phyloP scores from a whole-genome alignment of 2,329 filamentous ascomycete genomes.

The Neophaeococcomyces mojaviensis region DNA sequence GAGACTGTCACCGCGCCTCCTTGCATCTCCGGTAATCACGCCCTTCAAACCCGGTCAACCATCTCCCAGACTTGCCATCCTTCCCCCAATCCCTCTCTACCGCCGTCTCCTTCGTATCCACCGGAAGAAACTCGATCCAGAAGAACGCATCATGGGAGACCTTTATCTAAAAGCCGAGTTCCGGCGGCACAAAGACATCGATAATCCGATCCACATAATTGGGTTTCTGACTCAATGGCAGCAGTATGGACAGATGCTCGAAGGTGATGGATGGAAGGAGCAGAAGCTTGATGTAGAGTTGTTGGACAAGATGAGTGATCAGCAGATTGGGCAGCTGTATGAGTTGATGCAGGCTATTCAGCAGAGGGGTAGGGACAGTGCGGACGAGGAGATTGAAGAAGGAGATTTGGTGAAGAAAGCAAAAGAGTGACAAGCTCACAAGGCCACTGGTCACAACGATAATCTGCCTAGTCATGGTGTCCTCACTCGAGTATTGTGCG shows the following conservation, averaged over 20 bases:
- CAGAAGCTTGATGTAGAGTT: slow-evolving; percentile 66
- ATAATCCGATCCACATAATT: slow-evolving; percentile 89
- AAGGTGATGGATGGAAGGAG: slow-evolving; percentile 77
- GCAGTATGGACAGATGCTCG: slow-evolving; percentile 82
- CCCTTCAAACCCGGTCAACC: slow-evolving; percentile 17
- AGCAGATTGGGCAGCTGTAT: slow-evolving; percentile 88
- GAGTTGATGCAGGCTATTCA: slow-evolving; percentile 83
- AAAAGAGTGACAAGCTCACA: slow-evolving; percentile 8
- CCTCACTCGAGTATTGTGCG: too few species aligned
- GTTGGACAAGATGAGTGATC: slow-evolving; percentile 90
- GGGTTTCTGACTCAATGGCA: slow-evolving; percentile 97
- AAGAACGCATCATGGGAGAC: slow-evolving; percentile 77
- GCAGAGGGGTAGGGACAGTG: slow-evolving; percentile 43
- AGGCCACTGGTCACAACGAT: slow-evolving; percentile 2
- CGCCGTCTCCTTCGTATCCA: slow-evolving; percentile 79
- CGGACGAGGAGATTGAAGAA: slow-evolving; percentile 33
- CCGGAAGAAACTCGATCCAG: slow-evolving; percentile 63
- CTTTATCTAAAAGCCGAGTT: slow-evolving; percentile 93
- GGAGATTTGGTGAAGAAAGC: slow-evolving; percentile 7
- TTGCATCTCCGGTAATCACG: slow-evolving; percentile 15
- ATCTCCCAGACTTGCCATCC: slow-evolving; percentile 54
- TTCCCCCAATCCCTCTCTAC: slow-evolving; percentile 85
- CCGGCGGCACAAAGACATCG: slow-evolving; percentile 69
- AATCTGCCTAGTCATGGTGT: too few species aligned
- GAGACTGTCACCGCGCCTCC: slow-evolving; percentile 14